Conservation (phyloP, 352 stramenopile genomes). For the Elongisporangium prolatum region DNA sequence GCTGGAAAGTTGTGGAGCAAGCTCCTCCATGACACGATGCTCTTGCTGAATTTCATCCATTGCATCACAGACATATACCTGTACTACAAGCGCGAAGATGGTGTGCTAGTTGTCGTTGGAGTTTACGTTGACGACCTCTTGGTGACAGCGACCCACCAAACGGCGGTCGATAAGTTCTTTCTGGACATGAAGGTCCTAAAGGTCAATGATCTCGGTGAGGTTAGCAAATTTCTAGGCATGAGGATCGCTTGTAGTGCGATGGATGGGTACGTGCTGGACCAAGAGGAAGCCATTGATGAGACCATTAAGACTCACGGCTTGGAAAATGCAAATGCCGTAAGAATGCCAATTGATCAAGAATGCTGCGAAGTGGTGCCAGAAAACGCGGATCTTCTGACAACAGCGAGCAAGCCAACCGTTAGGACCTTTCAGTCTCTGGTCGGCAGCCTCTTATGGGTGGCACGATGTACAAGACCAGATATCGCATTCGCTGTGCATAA, state of each 20-base stretch:
- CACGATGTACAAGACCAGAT: constrained; percentile 19
- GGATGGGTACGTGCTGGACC: constrained; percentile 11
- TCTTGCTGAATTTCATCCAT: constrained; percentile 11
- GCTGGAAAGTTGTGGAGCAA: constrained; percentile 24
- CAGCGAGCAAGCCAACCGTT: constrained; percentile 3
- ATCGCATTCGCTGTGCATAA: constrained; percentile 19
- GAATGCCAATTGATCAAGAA: constrained; percentile 8
- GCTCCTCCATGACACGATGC: constrained; percentile 12
- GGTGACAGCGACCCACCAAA: constrained; percentile 7
- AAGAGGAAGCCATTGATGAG: constrained; percentile 15
- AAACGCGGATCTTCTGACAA: constrained; percentile 11
- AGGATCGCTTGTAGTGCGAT: constrained; percentile 7
- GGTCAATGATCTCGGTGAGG: constrained; percentile 22
- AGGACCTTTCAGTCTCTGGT: constrained; percentile 30
- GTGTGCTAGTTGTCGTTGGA: constrained; percentile 7
- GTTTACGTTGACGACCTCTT: constrained; percentile 31
- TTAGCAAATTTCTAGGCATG: constrained; percentile 23
- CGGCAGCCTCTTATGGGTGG: constrained; percentile 23
- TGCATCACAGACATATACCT: constrained; percentile 21
- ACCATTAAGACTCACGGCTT: constrained; percentile 15
- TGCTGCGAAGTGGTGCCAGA: no score
- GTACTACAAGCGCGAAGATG: constrained; percentile 8
- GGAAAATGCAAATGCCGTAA: constrained; percentile 11
- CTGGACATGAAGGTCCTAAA: constrained; percentile 6
- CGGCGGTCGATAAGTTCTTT: constrained; percentile 8